phyloP scores from a whole-genome alignment of 768 basidiomycete genomes.

The Boletus reticulatus region DNA sequence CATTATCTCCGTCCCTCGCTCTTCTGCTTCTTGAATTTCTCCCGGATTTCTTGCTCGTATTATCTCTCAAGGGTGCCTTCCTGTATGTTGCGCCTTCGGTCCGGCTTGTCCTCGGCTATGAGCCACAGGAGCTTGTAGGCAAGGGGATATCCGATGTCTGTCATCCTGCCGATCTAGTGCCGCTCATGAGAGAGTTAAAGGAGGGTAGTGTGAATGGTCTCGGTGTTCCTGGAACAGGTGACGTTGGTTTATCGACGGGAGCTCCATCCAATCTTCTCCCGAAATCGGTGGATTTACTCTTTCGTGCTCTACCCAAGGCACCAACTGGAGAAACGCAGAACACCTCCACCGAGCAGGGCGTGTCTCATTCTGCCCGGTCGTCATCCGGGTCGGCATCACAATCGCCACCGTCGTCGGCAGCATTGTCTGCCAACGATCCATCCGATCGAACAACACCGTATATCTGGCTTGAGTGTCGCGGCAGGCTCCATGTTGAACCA shows the following conservation, averaged over 20 bases:
- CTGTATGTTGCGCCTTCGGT: conserved; percentile 90
- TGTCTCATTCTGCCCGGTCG: neutral
- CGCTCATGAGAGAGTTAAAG: conserved; percentile 89
- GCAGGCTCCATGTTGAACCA: conserved; percentile 85
- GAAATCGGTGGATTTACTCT: conserved; percentile 77
- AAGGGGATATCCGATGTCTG: conserved; percentile 77
- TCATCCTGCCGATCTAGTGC: conserved; percentile 87
- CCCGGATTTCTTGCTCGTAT: conserved; percentile 85
- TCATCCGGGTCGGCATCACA: neutral
- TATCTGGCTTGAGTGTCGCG: conserved; percentile 91
- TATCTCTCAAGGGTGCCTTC: conserved; percentile 90
- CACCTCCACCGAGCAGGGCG: conserved; percentile 1
- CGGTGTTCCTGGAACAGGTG: conserved; percentile 15
- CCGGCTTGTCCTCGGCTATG: conserved; percentile 77
- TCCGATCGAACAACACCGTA: conserved; percentile 35
- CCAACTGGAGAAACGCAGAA: neutral
- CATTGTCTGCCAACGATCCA: neutral
- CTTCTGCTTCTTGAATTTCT: conserved; percentile 55
- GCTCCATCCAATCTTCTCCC: conserved; percentile 28
- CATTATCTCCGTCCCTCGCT: conserved; percentile 35
- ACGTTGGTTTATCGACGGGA: conserved; percentile 13
- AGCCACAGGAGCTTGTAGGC: conserved; percentile 80
- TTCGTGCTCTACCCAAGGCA: conserved; percentile 71
- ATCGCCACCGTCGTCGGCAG: neutral
- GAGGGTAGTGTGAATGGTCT: conserved; percentile 39